These are phyloP conservation scores for Francoa sonchifolia DNA, from an alignment of 441 rosid species.

Conservation along the genomic window DNA sequence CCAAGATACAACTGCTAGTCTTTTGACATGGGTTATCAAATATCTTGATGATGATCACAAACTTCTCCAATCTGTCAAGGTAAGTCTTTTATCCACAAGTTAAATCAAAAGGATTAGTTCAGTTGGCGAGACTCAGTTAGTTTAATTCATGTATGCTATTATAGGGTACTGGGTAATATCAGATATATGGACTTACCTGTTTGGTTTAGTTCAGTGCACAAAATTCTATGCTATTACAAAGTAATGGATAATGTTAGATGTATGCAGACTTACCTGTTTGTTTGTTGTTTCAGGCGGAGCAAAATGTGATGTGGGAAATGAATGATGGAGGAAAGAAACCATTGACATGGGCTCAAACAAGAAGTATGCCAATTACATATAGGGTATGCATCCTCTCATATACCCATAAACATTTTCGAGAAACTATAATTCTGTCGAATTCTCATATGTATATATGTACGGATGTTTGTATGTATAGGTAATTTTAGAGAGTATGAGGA, in stretches of 20 bases:
- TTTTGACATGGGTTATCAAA: slow-evolving; percentile 62
- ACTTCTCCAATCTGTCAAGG: slow-evolving; percentile 62
- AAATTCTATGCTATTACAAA: no score
- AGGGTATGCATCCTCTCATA: slow-evolving; percentile 20
- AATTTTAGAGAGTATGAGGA: slow-evolving; percentile 50
- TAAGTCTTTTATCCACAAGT: slow-evolving; percentile 4
- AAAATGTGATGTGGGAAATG: slow-evolving; percentile 22
- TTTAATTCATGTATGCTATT: no score
- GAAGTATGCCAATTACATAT: slow-evolving; percentile 37
- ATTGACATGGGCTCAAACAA: slow-evolving; percentile 47
- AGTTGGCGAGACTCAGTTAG: no score
- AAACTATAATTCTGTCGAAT: not conserved
- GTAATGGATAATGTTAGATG: not conserved
- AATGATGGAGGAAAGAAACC: slow-evolving; percentile 22
- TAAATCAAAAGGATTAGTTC: no score
- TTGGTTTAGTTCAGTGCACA: no score
- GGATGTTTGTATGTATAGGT: slow-evolving; percentile 23
- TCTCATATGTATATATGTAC: not conserved
- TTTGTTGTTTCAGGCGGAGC: slow-evolving; percentile 36
- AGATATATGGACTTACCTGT: no score
- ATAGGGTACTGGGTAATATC: no score
- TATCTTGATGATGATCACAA: slow-evolving; percentile 54
- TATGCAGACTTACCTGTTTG: not conserved
- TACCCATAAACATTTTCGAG: not conserved
- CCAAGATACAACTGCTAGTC: slow-evolving; percentile 60